Base-by-base conservation (phyloP, 129 eudicot genomes). In the Erigeron canadensis region DNA sequence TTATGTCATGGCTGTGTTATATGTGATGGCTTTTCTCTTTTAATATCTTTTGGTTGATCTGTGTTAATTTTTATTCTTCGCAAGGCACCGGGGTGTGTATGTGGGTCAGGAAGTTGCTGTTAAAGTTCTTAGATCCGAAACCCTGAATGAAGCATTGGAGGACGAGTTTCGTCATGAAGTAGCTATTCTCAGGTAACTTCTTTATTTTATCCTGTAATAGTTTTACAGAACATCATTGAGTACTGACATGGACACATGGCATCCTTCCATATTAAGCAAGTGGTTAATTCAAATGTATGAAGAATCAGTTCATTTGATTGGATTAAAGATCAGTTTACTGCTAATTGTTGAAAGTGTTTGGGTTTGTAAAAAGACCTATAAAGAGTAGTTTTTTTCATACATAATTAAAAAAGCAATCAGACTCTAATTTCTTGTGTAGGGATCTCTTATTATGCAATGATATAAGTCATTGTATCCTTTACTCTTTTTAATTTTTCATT, bases 41-140 rank as follows among this genome's bases (percentile, higher is more conserved):
- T 18, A 17, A 9, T 39, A 73, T 46, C 19, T 81, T 69, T 41
- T 28, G 40, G 34, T 60, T 54, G 4, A 53, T 73, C 56, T 69
- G 45, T 58, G 16, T 79, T 40, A 5, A 72, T 40, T 69, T 63
- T 47, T 63, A 65, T 37, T 66, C 19, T 67, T 48, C 76, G 75
- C 58, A 74, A 92, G 98, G 91, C 83, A 86, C 68, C 96, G 80
- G 53, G 98, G 96, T 65, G 82, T 85, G 56, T 91, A 91, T 62
- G 70, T 73, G 74, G 96, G 94, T 86, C 81, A 83, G 76, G 91
- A 88, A 72, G 96, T 91, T 83, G 98, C 98, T 72, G 74, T 91
- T 5, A 91, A 91, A 84, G 73, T 88, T 71, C 94, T 91, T 64
- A 81, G 80, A 79, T 81, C 91, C 55, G 98, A 91, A 72, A 85